Base-by-base conservation (phyloP, 1,284 basidiomycete genomes). In the Takashimella tepidaria region DNA sequence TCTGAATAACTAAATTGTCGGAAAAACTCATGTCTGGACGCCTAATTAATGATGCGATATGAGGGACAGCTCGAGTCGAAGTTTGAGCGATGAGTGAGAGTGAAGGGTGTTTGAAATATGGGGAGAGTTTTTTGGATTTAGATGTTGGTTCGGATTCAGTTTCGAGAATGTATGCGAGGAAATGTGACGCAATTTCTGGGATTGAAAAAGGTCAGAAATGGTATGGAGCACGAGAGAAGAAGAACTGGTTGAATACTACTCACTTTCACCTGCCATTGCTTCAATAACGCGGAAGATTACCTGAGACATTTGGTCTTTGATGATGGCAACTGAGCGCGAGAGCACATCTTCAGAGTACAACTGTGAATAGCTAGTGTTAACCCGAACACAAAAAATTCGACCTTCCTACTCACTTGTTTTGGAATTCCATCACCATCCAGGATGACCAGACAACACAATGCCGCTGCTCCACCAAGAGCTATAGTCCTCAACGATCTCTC, bases 311-410 rank as follows among this genome's bases (percentile, higher is more conserved):
- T 87, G 84, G 55, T 86, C 85, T 69, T 93, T 92, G 58, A 92
- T 79, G 0, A 84, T 79, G 40, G 77, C 79, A 6, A 97, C 79
- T 67, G 90, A 92, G 0, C 82, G 77, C 0, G 84, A 85, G 53
- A 98, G 86, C 12, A 92, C 78, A 69, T 98, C 93, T 69, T 98
- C 93, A 0, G 92, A 95, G 69, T 89, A 95, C 27, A 90, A 76
- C 88, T 90, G 67, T 6, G 5, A 44, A 64, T 21, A 68, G 62
- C 54, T 43, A 5, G 51, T 42, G 13, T n/a, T 21, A 25, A 8
- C 47, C 5, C 44, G 8, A 11, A 37, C n/a, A 3, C 23, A 40
- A 3, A 4, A 3, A 27, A n/a, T n/a, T n/a, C n/a, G n/a, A n/a
- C 31, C 16, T 8, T 16, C 31, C 31, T 8, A 67, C 82, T 43